Percentiles rank a stretch among this genome's conserved stretches.
Evolutionary conservation across 2,329 filamentous ascomycete genomes (phyloP).

Genomic region (Pseudogymnoascus sp.): DNA sequence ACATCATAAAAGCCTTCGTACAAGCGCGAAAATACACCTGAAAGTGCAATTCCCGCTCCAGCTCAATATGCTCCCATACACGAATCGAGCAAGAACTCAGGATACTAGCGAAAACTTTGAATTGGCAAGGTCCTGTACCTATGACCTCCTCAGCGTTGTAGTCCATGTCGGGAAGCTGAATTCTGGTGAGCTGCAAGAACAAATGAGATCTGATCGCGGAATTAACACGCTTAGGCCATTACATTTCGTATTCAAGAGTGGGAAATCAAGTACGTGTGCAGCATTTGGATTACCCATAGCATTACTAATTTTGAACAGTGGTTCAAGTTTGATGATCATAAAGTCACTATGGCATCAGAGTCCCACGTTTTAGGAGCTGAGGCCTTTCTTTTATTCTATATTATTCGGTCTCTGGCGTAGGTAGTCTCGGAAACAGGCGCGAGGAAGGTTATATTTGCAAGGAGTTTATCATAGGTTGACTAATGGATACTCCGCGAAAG

Average conservation of each 20-base stretch:
- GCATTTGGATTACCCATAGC: neutral
- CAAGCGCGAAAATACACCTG: constrained; percentile 81
- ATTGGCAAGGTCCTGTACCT: constrained; percentile 61
- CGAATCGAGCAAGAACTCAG: constrained; percentile 53
- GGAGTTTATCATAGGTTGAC: neutral
- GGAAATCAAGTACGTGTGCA: constrained; percentile 54
- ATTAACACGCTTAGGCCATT: constrained; percentile 53
- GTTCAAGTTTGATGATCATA: constrained; percentile 95
- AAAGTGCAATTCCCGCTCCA: constrained; percentile 78
- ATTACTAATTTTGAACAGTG: constrained; percentile 47
- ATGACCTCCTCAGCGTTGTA: constrained; percentile 82
- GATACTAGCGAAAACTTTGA: constrained; percentile 47
- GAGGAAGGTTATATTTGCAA: neutral
- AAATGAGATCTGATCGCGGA: neutral
- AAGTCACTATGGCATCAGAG: constrained; percentile 75
- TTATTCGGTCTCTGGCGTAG: constrained; percentile 53
- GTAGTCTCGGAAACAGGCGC: neutral
- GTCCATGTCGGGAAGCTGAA: constrained; percentile 92
- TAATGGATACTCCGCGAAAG: neutral
- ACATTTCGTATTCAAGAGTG: constrained; percentile 80
- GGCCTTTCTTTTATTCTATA: constrained; percentile 88
- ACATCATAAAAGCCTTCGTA: constrained; percentile 60
- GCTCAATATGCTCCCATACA: constrained; percentile 87
- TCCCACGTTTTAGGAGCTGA: constrained; percentile 79
- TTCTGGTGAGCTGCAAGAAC: constrained; percentile 43